Evolutionary conservation across 164 flowering plant genomes (phyloP).

Genomic region (Liriodendron chinense): DNA sequence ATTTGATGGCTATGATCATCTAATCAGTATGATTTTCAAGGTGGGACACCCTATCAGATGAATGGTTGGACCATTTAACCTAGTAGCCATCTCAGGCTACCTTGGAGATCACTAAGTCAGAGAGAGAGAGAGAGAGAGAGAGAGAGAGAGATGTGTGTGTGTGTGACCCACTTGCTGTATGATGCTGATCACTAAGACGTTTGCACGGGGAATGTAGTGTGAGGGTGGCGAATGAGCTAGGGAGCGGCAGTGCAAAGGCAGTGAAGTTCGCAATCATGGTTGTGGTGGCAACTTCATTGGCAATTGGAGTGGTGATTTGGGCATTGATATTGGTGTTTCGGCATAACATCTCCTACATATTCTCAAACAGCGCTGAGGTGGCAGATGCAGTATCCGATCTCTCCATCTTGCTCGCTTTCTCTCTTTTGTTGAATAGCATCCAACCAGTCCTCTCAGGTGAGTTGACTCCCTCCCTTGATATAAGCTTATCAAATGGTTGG

Average conservation of each 20-base stretch:
- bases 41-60: neutral
- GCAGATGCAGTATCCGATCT: slow-evolving; percentile 27
- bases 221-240: slow-evolving; percentile 45
- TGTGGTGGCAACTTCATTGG: slow-evolving; percentile 23
- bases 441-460: slow-evolving; percentile 45
- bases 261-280: slow-evolving; percentile 34
- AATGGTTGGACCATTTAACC: neutral
- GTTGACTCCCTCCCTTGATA: neutral
- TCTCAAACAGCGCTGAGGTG: slow-evolving; percentile 28
- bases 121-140: too few species aligned
- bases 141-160: neutral
- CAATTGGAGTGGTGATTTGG: slow-evolving; percentile 28
- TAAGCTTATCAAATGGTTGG: neutral
- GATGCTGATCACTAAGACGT: too few species aligned
- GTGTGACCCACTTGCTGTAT: neutral
- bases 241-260: slow-evolving; percentile 30
- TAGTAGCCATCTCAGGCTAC: neutral
- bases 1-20: too few species aligned
- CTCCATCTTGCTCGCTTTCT: slow-evolving; percentile 26
- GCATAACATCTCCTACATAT: slow-evolving; percentile 22
- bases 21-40: too few species aligned
- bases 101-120: neutral
- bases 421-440: slow-evolving; percentile 37
- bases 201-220: slow-evolving; percentile 22
- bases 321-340: slow-evolving; percentile 23